These are phyloP conservation scores for Nothophoma quercina DNA, from an alignment of 2,329 filamentous ascomycete species.

Conservation along the genomic window DNA sequence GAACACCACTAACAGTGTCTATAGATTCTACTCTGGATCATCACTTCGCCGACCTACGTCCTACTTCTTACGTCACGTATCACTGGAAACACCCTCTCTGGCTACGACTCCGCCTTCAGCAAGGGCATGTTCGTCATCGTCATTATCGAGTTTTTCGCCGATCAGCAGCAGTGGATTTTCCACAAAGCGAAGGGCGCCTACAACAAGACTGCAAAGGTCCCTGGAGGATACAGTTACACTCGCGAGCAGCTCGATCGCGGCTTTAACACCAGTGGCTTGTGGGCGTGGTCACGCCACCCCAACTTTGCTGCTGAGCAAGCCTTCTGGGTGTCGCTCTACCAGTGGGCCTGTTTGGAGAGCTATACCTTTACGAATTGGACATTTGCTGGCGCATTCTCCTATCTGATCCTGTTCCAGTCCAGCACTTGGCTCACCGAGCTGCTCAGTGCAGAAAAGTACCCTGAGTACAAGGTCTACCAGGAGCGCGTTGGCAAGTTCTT, in stretches of 20 bases:
- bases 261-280: conserved; percentile 84
- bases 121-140: conserved; percentile 64
- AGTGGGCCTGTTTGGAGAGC: conserved; percentile 82
- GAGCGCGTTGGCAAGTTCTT: conserved; percentile 82
- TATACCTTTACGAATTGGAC: conserved; percentile 81
- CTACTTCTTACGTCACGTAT: conserved; percentile 77
- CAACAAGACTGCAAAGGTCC: conserved; percentile 73
- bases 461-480: conserved; percentile 87
- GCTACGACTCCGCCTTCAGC: conserved; percentile 66
- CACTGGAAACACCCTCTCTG: conserved; percentile 57
- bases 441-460: conserved; percentile 82
- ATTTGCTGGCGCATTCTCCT: conserved; percentile 70
- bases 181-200: conserved; percentile 83
- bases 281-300: conserved; percentile 87
- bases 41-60: conserved; percentile 84
- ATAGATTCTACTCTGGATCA: conserved; percentile 76
- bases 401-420: conserved; percentile 84
- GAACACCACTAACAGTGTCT: conserved; percentile 4
- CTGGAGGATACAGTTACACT: conserved; percentile 66
- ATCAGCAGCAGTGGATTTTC: conserved; percentile 92
- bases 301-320: conserved; percentile 94
- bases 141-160: conserved; percentile 78
- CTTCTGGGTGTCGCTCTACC: conserved; percentile 87
- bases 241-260: conserved; percentile 86
- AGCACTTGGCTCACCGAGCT: conserved; percentile 88